phyloP scores from a whole-genome alignment of 2,329 filamentous ascomycete genomes.

The Xylariaceae sp. region DNA sequence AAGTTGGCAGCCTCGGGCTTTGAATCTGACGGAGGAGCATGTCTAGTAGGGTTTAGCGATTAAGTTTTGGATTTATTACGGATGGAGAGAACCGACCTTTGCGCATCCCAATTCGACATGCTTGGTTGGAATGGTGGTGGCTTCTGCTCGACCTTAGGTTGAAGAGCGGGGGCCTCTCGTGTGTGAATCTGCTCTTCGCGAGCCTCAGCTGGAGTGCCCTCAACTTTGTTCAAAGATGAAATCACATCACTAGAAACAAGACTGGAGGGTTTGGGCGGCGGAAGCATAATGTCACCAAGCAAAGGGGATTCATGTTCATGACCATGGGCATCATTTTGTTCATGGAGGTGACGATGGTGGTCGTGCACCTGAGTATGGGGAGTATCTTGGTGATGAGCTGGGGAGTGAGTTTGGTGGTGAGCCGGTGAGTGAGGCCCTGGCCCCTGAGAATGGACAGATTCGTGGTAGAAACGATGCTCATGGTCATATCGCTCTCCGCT shows the following conservation, averaged over 20 bases:
- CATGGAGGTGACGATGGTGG: slow-evolving; percentile 12
- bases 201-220: slow-evolving; percentile 48
- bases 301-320: slow-evolving; percentile 14
- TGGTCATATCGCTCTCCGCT: slow-evolving; percentile 23
- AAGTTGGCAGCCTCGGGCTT: slow-evolving; percentile 84
- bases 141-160: slow-evolving; percentile 33
- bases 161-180: slow-evolving; percentile 34
- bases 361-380: slow-evolving; percentile 8
- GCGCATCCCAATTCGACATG: slow-evolving; percentile 48
- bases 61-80: neutral
- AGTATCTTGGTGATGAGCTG: slow-evolving; percentile 8
- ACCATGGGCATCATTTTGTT: slow-evolving; percentile 11
- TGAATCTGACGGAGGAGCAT: slow-evolving; percentile 61
- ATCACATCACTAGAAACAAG: slow-evolving; percentile 21
- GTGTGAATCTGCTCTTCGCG: slow-evolving; percentile 37
- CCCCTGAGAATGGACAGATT: slow-evolving; percentile 17
- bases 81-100: slow-evolving; percentile 39
- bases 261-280: slow-evolving; percentile 17
- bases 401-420: slow-evolving; percentile 9
- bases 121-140: slow-evolving; percentile 31
- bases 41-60: slow-evolving; percentile 41
- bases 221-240: slow-evolving; percentile 34
- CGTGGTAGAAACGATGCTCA: slow-evolving; percentile 10
- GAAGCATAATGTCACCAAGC: slow-evolving; percentile 20
- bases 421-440: slow-evolving; percentile 2